phyloP scores from a whole-genome alignment of 2,329 filamentous ascomycete species.

The Myriosclerotinia scirpicola region DNA sequence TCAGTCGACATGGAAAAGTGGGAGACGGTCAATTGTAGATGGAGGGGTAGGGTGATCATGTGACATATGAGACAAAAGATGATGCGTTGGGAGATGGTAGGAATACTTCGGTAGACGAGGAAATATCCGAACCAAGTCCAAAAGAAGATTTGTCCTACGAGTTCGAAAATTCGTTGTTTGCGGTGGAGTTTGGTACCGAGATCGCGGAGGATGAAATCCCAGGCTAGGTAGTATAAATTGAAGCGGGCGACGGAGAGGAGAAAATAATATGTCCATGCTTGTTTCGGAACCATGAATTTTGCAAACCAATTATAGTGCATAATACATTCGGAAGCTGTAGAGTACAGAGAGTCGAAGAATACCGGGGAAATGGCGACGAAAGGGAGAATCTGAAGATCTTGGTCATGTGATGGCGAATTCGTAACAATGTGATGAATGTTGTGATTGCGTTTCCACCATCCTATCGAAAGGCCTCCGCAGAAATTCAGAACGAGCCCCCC shows the following conservation, averaged over 20 bases:
- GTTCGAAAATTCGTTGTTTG: conserved; percentile 80
- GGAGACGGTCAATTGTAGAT: conserved; percentile 86
- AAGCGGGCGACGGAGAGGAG: conserved; percentile 80
- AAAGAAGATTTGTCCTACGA: conserved; percentile 76
- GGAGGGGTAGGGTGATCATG: conserved; percentile 75
- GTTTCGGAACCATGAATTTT: conserved; percentile 70
- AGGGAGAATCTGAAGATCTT: conserved; percentile 89
- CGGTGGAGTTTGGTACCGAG: conserved; percentile 71
- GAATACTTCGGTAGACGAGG: conserved; percentile 70
- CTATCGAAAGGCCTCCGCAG: conserved; percentile 84
- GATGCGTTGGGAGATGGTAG: conserved; percentile 66
- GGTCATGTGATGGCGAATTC: conserved; percentile 92
- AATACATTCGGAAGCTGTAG: conserved; percentile 78
- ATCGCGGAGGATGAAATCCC: conserved; percentile 70
- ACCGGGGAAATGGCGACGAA: conserved; percentile 86
- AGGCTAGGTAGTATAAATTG: conserved; percentile 82
- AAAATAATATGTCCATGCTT: conserved; percentile 81
- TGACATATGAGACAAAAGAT: conserved; percentile 79
- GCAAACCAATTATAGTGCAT: conserved; percentile 76
- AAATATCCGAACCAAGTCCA: conserved; percentile 86
- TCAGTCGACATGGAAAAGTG: conserved; percentile 93
- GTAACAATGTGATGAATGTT: conserved; percentile 98
- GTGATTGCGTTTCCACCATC: conserved; percentile 97
- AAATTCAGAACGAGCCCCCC: conserved; percentile 91
- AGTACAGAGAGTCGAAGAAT: conserved; percentile 70